A percentile compares a stretch with the other conserved stretches of the same genome.
phyloP scores from a whole-genome alignment of 1,284 basidiomycete species.

The Grifola frondosa region DNA sequence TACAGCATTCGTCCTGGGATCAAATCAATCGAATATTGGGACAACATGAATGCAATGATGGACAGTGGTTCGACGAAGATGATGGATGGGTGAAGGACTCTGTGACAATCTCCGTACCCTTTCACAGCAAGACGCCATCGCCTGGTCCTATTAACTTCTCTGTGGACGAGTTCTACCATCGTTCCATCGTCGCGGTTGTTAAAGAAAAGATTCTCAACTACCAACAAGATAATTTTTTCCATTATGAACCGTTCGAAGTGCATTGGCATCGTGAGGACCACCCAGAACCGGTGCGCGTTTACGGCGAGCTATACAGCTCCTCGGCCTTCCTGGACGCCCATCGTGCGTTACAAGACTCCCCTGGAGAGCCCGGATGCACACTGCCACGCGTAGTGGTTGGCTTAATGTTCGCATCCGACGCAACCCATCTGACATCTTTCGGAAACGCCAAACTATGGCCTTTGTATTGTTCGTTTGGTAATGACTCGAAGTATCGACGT shows the following conservation, averaged over 20 bases:
- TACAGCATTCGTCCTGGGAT: no score
- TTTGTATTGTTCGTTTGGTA: conserved; percentile 30
- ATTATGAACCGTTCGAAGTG: not conserved
- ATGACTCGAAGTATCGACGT: conserved; percentile 29
- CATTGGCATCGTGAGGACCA: no score
- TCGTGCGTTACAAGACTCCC: conserved; percentile 6
- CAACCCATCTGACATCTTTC: conserved; percentile 13
- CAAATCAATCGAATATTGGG: no score
- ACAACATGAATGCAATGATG: no score
- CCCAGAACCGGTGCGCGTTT: not conserved
- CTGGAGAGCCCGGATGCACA: not conserved
- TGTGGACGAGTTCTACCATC: no score
- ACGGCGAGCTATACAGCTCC: not conserved
- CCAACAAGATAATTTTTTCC: not conserved
- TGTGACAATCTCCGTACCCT: no score
- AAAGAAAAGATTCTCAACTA: not conserved
- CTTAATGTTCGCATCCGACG: conserved; percentile 4
- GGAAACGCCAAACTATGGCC: conserved; percentile 32
- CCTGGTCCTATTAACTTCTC: no score
- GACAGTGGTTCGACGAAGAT: no score
- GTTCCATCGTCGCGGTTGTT: no score
- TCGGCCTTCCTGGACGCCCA: not conserved
- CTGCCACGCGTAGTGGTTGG: not conserved
- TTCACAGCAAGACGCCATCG: no score
- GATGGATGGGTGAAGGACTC: no score